phyloP scores from a whole-genome alignment of 352 stramenopile genomes.

The Globisporangium heterothallicum region DNA sequence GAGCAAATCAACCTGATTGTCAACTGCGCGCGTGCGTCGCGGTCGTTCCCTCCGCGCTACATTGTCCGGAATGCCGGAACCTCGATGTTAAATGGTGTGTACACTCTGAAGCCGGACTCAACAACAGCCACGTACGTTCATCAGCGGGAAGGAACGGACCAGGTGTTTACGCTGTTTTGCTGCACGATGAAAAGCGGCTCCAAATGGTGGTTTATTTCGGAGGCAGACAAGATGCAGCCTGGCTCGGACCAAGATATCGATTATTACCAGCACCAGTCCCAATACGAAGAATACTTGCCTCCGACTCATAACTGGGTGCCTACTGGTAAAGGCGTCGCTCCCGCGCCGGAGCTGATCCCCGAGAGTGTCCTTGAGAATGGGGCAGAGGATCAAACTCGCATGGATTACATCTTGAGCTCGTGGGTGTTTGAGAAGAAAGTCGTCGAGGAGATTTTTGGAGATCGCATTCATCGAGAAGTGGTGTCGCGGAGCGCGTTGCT shows the following conservation, averaged over 20 bases:
- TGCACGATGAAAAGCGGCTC: slow-evolving; percentile 97
- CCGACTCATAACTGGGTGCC: slow-evolving; percentile 87
- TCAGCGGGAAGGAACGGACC: slow-evolving; percentile 57
- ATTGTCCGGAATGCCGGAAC: slow-evolving; percentile 89
- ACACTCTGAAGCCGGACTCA: slow-evolving; percentile 75
- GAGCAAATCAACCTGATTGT: slow-evolving; percentile 93
- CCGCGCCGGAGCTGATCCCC: slow-evolving; percentile 63
- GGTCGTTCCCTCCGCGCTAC: slow-evolving; percentile 85
- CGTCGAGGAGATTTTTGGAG: slow-evolving; percentile 83
- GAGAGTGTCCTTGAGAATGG: slow-evolving; percentile 56
- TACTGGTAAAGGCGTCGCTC: slow-evolving; percentile 64
- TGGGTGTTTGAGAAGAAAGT: slow-evolving; percentile 77
- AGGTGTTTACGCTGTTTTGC: slow-evolving; percentile 93
- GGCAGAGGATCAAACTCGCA: slow-evolving; percentile 38
- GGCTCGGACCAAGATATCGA: slow-evolving; percentile 98
- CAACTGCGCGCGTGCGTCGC: slow-evolving; percentile 70
- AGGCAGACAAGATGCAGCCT: slow-evolving; percentile 95
- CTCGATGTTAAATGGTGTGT: slow-evolving; percentile 91
- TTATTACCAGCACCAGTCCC: slow-evolving; percentile 98
- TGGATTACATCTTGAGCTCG: slow-evolving; percentile 68
- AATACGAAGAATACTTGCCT: slow-evolving; percentile 91
- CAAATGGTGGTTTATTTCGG: slow-evolving; percentile 99
- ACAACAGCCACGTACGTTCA: slow-evolving; percentile 73
- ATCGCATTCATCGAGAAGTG: slow-evolving; percentile 85
- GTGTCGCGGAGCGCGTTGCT: slow-evolving; percentile 76